phyloP scores from a whole-genome alignment of 1,139 yeast species.

The Pichia terricola region DNA sequence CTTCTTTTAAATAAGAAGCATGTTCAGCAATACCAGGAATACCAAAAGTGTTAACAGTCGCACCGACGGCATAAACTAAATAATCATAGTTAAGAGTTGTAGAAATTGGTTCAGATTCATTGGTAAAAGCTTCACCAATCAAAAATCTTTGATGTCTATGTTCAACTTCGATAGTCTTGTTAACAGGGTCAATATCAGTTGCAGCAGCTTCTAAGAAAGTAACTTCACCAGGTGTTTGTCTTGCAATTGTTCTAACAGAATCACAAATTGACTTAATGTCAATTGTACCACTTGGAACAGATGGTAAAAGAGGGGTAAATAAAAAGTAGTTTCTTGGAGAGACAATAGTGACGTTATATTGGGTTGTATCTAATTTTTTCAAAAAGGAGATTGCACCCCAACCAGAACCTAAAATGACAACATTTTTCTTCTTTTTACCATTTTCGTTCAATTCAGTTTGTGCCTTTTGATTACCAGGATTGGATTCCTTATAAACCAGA shows the following conservation, averaged over 20 bases:
- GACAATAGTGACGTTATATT: slow-evolving; percentile 50
- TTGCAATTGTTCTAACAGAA: slow-evolving; percentile 43
- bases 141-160: slow-evolving; percentile 43
- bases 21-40: slow-evolving; percentile 69
- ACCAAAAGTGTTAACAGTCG: slow-evolving; percentile 75
- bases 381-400: slow-evolving; percentile 54
- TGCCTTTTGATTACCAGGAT: slow-evolving; percentile 49
- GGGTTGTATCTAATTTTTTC: slow-evolving; percentile 48
- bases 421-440: slow-evolving; percentile 74
- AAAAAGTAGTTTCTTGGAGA: slow-evolving; percentile 56
- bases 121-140: slow-evolving; percentile 41
- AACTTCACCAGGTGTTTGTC: slow-evolving; percentile 45
- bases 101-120: slow-evolving; percentile 31
- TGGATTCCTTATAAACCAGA: slow-evolving; percentile 48
- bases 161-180: slow-evolving; percentile 42
- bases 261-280: slow-evolving; percentile 49
- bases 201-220: slow-evolving; percentile 54
- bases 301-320: slow-evolving; percentile 53
- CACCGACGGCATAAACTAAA: slow-evolving; percentile 76
- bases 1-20: slow-evolving; percentile 49
- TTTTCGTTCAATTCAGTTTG: slow-evolving; percentile 51
- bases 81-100: slow-evolving; percentile 56
- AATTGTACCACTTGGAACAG: slow-evolving; percentile 53
- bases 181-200: slow-evolving; percentile 44
- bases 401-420: slow-evolving; percentile 53